A percentile compares a stretch with the other conserved stretches of the same genome.
These are phyloP conservation scores for Clitopilus hobsonii DNA, from an alignment of 768 basidiomycete species.

Conservation along the genomic window DNA sequence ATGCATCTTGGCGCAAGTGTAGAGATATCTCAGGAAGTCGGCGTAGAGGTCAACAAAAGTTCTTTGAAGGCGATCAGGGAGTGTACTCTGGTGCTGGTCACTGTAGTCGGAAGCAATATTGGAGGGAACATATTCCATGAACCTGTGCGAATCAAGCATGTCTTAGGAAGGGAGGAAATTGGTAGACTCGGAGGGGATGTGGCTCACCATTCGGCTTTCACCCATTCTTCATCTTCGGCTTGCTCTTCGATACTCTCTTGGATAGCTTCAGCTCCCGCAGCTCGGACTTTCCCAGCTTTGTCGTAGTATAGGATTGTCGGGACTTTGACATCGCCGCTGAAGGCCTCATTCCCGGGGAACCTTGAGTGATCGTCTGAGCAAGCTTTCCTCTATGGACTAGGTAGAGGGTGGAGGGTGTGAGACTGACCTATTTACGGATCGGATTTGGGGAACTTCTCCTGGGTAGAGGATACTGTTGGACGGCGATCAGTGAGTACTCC, in stretches of 20 bases:
- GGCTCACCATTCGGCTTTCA: conserved; percentile 43
- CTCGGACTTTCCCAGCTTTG: conserved; percentile 28
- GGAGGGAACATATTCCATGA: no score
- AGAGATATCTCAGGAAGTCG: conserved; percentile 43
- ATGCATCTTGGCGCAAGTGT: conserved; percentile 30
- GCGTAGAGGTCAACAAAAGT: conserved; percentile 38
- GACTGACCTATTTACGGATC: background rate
- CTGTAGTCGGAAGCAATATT: no score
- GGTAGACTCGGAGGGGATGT: no score
- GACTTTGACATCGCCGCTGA: conserved; percentile 45
- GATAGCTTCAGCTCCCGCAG: conserved; percentile 44
- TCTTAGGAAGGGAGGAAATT: no score
- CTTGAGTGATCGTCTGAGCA: conserved; percentile 18
- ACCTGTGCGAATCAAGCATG: conserved; percentile 21
- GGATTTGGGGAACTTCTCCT: background rate
- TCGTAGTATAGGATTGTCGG: conserved; percentile 45
- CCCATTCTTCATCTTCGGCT: conserved; percentile 41
- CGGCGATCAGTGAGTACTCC: background rate
- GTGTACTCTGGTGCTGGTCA: conserved; percentile 23
- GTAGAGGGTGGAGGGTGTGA: background rate
- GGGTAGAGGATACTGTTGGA: background rate
- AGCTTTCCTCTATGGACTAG: background rate
- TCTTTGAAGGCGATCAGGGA: conserved; percentile 37
- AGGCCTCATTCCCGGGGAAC: conserved; percentile 42
- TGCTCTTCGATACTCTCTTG: conserved; percentile 32